These are phyloP conservation scores for Vanrija sp. DNA, from an alignment of 1,284 basidiomycete species.

Conservation along the genomic window DNA sequence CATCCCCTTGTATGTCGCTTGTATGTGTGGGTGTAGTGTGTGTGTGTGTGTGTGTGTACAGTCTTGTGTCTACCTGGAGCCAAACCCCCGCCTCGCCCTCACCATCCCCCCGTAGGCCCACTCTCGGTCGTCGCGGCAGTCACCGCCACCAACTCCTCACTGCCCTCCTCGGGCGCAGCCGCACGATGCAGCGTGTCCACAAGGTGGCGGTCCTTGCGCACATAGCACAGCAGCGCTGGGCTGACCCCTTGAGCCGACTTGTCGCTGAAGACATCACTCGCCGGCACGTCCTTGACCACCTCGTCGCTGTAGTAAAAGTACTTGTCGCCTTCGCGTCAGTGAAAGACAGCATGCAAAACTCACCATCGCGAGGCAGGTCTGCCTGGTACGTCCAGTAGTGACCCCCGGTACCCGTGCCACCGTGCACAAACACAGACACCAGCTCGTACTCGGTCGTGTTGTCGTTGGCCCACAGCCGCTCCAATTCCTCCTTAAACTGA, in stretches of 20 bases:
- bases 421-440: conserved; percentile 93
- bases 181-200: conserved; percentile 44
- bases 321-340: conserved; percentile 54
- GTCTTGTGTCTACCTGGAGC: too few species aligned
- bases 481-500: conserved; percentile 65
- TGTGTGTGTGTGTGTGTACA: too few species aligned
- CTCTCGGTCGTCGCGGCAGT: too few species aligned
- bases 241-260: conserved; percentile 33
- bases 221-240: conserved; percentile 49
- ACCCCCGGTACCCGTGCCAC: conserved; percentile 58
- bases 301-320: conserved; percentile 98
- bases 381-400: conserved; percentile 51
- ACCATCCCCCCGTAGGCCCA: too few species aligned
- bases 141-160: too few species aligned
- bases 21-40: too few species aligned
- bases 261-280: conserved; percentile 42
- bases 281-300: conserved; percentile 56
- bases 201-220: conserved; percentile 35
- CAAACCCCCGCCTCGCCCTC: too few species aligned
- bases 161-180: conserved; percentile 7
- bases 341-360: conserved; percentile 13
- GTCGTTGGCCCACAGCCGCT: conserved; percentile 71
- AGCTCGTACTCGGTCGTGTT: conserved; percentile 75
- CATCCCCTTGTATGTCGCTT: too few species aligned
- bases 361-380: conserved; percentile 41